Evolutionary conservation across 129 eudicot genomes (phyloP), one percentile per base, ranked within the genome.

Genomic region (Escallonia rubra): DNA sequence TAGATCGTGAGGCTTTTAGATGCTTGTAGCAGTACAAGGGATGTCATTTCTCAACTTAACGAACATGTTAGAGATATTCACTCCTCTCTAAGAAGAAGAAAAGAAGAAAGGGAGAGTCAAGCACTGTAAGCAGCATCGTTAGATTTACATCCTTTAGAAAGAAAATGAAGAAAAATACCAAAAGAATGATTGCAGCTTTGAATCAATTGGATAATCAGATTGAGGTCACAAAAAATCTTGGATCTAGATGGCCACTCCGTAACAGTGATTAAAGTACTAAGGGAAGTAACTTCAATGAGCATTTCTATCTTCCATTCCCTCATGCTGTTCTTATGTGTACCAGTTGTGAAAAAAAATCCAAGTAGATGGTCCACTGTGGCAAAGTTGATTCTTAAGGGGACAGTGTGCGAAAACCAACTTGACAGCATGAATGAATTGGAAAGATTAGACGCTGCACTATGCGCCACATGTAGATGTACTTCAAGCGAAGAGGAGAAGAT

Each of bases 291-390:
- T 44, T 50, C 65, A 48, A 67, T 82, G 47, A 78, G 65, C 63
- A 48, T 76, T 23, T 79, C 85, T 8, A 41, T 76, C 40, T 71
- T 67, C 39, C 72, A 69, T 8, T 75, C 81, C 3, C 71, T 81
- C 8, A 3, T 76, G 49, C 46, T 44, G 3, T 73, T 75, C 52
- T 39, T 67, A 6, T 71, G 79, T 5, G 10, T 46, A 5, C 74
- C 76, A 15, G 73, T 74, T 42, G 56, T 46, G 8, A 83, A 83
- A 43, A 52, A 64, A 23, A 80, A 63, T 58, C 64, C 75, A 9
- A 58, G 66, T 0, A 71, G 46, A 60, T 81, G 83, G 88, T 73
- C 82, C 8, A 11, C 76, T 47, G 80, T 76, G 58, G 74, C 81
- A 4, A 80, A 61, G 56, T 51, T 83, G 57, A 61, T 80, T 46